Percentiles rank a stretch among this genome's conserved stretches.
Evolutionary conservation across 1,284 basidiomycete genomes (phyloP).

Genomic region (Leccinum solheimii): DNA sequence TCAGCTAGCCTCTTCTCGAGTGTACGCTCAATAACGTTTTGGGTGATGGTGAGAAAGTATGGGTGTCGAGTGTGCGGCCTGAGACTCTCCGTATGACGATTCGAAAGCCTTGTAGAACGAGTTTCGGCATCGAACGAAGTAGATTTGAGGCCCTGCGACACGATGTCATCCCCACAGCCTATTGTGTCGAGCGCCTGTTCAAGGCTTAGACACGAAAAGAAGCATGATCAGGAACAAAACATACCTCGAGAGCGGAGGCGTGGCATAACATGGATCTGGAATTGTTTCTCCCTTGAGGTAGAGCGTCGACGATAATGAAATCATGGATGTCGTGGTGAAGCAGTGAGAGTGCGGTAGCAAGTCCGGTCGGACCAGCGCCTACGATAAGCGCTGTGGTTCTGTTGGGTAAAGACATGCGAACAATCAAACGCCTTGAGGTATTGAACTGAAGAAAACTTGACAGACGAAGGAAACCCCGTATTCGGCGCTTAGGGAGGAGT

Average conservation of each 20-base stretch:
- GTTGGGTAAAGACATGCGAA: slow-evolving; percentile 14
- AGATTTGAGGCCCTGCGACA: slow-evolving; percentile 39
- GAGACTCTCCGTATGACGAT: slow-evolving; percentile 13
- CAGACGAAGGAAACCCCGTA: too few relatives aligned
- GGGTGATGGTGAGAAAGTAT: slow-evolving; percentile 46
- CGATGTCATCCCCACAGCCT: slow-evolving; percentile 22
- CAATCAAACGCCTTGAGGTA: too few relatives aligned
- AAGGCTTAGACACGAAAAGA: background rate
- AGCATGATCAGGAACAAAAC: background rate
- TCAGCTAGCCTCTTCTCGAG: slow-evolving; percentile 39
- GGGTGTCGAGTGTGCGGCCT: slow-evolving; percentile 31
- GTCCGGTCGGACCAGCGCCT: slow-evolving; percentile 31
- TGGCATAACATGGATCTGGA: background rate
- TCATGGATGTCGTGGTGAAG: slow-evolving; percentile 43
- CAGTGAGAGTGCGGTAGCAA: slow-evolving; percentile 23
- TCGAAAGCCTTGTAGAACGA: background rate
- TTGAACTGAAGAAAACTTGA: too few relatives aligned
- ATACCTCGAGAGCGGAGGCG: background rate
- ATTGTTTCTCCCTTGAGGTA: background rate
- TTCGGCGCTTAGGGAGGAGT: too few relatives aligned
- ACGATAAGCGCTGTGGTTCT: background rate
- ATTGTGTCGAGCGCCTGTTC: background rate
- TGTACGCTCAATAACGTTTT: slow-evolving; percentile 47
- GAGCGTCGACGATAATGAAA: slow-evolving; percentile 22
- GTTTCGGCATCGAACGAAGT: background rate